These are phyloP conservation scores for Aspergillus sp. DNA, from an alignment of 2,329 filamentous ascomycete species.

Conservation along the genomic window DNA sequence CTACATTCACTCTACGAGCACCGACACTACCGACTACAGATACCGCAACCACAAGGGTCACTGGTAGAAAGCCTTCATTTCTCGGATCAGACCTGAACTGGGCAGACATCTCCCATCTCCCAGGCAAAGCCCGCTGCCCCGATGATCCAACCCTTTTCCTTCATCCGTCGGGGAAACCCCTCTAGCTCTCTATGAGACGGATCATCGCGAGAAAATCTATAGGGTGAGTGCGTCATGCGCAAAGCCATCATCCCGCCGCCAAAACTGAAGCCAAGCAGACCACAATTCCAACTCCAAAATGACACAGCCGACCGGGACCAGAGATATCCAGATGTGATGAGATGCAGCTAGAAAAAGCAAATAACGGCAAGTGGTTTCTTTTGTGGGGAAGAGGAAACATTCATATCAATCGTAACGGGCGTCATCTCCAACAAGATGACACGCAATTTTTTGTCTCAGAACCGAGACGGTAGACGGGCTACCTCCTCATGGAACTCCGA, in stretches of 20 bases:
- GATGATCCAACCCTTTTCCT: constrained; percentile 10
- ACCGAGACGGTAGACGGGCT: constrained; percentile 12
- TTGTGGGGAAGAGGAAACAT: constrained; percentile 2
- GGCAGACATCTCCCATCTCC: neutral
- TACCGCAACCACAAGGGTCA: neutral
- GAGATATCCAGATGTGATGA: constrained; percentile 1
- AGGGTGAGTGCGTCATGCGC: constrained; percentile 18
- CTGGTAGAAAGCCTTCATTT: constrained; percentile 2
- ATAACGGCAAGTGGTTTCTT: neutral
- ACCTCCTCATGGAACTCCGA: constrained; percentile 67
- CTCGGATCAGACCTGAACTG: neutral
- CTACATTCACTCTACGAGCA: too few relatives aligned
- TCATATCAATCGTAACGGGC: constrained; percentile 24
- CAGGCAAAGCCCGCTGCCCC: neutral
- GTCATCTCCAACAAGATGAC: neutral
- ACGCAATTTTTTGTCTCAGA: neutral
- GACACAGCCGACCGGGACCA: constrained; percentile 16
- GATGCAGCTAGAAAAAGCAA: neutral
- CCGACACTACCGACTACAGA: neutral
- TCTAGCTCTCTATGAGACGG: constrained; percentile 22
- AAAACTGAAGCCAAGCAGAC: constrained; percentile 14
- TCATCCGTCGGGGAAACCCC: constrained; percentile 16
- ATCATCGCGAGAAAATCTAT: constrained; percentile 19
- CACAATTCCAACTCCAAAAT: constrained; percentile 16
- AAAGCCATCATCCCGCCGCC: constrained; percentile 17